Evolutionary conservation across 2,329 filamentous ascomycete genomes (phyloP).

Genomic region (Colletotrichum melonis): DNA sequence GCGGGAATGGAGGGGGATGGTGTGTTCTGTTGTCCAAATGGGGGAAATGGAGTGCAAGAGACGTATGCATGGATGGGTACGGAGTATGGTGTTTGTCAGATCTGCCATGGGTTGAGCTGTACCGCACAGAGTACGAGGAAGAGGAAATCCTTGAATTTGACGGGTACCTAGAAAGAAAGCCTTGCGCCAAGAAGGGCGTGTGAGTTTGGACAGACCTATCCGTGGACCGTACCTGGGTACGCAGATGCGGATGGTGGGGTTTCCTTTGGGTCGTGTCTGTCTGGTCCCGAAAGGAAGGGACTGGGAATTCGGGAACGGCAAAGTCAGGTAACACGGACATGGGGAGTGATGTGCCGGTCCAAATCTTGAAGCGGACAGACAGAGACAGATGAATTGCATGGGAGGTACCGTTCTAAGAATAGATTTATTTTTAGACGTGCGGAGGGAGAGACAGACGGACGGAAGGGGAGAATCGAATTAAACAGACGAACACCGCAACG

Average conservation of each 20-base stretch:
- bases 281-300: neutral
- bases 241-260: neutral
- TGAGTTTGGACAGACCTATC: neutral
- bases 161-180: conserved; percentile 9
- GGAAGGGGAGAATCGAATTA: neutral
- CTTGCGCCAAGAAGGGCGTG: neutral
- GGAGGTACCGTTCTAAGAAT: conserved; percentile 18
- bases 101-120: neutral
- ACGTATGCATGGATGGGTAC: neutral
- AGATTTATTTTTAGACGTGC: conserved; percentile 20
- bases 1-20: neutral
- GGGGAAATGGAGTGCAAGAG: neutral
- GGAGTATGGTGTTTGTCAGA: neutral
- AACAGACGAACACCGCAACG: neutral
- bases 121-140: neutral
- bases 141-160: neutral
- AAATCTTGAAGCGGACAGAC: neutral
- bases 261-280: neutral
- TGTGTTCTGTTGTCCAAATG: neutral
- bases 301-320: neutral
- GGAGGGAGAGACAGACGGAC: conserved; percentile 1
- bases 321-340: neutral
- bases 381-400: neutral
- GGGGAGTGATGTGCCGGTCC: neutral
- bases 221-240: neutral